Evolutionary conservation across 768 basidiomycete species (phyloP).

Genomic region (Amanita pseudoporphyria): DNA sequence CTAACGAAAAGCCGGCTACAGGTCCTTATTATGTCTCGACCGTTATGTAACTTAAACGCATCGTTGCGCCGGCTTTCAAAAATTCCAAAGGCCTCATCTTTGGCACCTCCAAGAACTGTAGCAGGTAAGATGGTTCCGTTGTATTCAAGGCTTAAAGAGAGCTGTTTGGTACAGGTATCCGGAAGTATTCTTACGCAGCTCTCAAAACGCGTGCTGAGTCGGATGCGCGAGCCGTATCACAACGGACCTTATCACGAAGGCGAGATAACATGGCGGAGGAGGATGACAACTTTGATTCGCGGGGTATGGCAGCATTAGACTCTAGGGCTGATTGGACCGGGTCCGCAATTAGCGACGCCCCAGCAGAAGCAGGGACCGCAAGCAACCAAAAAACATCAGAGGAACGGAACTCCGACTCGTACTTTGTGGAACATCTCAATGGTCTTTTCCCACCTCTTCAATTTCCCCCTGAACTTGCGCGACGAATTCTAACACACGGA

Average conservation of each 20-base stretch:
- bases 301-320: constrained; percentile 5
- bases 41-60: constrained; percentile 17
- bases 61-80: constrained; percentile 14
- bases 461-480: constrained; percentile 64
- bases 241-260: constrained; percentile 8
- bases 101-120: constrained; percentile 12
- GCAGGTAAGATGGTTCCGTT: constrained; percentile 5
- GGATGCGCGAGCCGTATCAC: background rate
- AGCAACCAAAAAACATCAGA: background rate
- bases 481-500: constrained; percentile 67
- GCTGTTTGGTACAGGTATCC: constrained; percentile 11
- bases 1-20: background rate
- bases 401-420: background rate
- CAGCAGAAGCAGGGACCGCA: background rate
- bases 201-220: constrained; percentile 15
- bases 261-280: constrained; percentile 5
- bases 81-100: constrained; percentile 5
- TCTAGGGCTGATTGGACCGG: background rate
- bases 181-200: constrained; percentile 20
- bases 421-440: constrained; percentile 46
- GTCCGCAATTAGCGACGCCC: background rate
- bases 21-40: constrained; percentile 19
- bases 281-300: constrained; percentile 5
- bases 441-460: constrained; percentile 53
- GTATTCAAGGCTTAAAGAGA: background rate